Percentiles rank a stretch among this genome's conserved stretches.
Conservation (phyloP, 2,329 filamentous ascomycete genomes). For the Alternaria triticina region DNA sequence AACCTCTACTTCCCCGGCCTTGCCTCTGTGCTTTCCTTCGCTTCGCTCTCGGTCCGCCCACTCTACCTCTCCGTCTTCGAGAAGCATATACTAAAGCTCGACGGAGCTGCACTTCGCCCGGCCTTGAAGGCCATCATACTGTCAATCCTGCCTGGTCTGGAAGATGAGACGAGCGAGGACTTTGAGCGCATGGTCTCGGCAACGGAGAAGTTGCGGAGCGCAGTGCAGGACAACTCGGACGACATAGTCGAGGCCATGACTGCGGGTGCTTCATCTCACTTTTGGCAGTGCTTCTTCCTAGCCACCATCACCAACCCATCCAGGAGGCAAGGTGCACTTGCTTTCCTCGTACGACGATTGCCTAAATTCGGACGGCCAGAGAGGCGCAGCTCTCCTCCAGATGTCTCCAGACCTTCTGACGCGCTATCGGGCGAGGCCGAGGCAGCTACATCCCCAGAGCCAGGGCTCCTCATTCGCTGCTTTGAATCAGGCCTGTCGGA, state of each 20-base stretch:
- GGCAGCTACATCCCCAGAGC: slow-evolving; percentile 85
- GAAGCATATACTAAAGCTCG: slow-evolving; percentile 74
- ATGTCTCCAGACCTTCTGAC: slow-evolving; percentile 11
- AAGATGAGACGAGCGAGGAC: slow-evolving; percentile 96
- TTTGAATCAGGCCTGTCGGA: slow-evolving; percentile 90
- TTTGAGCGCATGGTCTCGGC: slow-evolving; percentile 87
- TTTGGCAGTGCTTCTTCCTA: slow-evolving; percentile 98
- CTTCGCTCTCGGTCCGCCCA: slow-evolving; percentile 87
- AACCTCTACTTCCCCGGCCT: slow-evolving; percentile 89
- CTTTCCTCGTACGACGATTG: slow-evolving; percentile 80
- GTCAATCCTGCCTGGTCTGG: slow-evolving; percentile 86
- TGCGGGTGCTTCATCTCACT: slow-evolving; percentile 75
- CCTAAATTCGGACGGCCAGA: slow-evolving; percentile 67
- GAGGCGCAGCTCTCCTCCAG: slow-evolving; percentile 24
- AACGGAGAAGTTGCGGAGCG: slow-evolving; percentile 76
- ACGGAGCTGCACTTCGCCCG: slow-evolving; percentile 75
- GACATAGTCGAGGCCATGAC: slow-evolving; percentile 49
- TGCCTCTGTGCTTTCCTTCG: slow-evolving; percentile 88
- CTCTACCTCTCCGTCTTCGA: slow-evolving; percentile 86
- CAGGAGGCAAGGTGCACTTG: slow-evolving; percentile 82
- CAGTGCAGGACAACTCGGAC: slow-evolving; percentile 62
- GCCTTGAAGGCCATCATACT: slow-evolving; percentile 90
- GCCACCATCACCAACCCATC: slow-evolving; percentile 89
- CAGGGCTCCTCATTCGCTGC: slow-evolving; percentile 85
- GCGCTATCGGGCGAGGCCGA: slow-evolving; percentile 60